Base-by-base conservation (phyloP, 192 early-diverging fungal species). In the Umbelopsis sp. region DNA sequence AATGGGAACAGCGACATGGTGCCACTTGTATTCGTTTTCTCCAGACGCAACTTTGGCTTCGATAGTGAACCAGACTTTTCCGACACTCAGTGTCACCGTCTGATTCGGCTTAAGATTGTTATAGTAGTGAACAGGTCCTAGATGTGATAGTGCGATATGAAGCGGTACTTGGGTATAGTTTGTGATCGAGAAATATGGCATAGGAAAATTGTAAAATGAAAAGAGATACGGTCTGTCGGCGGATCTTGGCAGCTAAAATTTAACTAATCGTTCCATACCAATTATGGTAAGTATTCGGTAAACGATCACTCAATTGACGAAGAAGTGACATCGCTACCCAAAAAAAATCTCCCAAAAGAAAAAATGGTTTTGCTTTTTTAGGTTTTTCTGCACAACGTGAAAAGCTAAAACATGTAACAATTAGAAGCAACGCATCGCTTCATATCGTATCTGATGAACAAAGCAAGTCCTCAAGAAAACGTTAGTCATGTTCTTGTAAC, bases 1-100 rank as follows among this genome's bases (percentile, higher is more conserved):
- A 11, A 66, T 66, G 13, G 65, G 65, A 22, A 66, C 65, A 46
- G 65, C 65, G 4, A 48, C 46, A 66, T 66, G 65, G 21, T 66
- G 65, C 65, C 65, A 66, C 20, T 66, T 46, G 23, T 66, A 66
- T 3, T 46, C 41, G 46, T 66, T 66, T 46, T 46, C 23, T 27
- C 46, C 65, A 46, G 65, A 47, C 5, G 65, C 65, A 15, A 66
- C 65, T 25, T 66, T 66, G 11, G 46, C 65, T 47, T 66, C 65
- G 2, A 66, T 6, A 10, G 65, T 66, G 25, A 66, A 66, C 65
- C 65, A 66, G 0, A 66, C 65, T 22, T 46, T 22, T 20, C 65
- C 65, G n/a, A 46, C 41, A 46, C 45, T 66, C 3, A 66, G 25
- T 13, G 46, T 47, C 10, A 66, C 46, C 3, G 65, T 66, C 21